Base-by-base conservation (phyloP, 176 grass and related monocot species). In the Melocanna baccifera region DNA sequence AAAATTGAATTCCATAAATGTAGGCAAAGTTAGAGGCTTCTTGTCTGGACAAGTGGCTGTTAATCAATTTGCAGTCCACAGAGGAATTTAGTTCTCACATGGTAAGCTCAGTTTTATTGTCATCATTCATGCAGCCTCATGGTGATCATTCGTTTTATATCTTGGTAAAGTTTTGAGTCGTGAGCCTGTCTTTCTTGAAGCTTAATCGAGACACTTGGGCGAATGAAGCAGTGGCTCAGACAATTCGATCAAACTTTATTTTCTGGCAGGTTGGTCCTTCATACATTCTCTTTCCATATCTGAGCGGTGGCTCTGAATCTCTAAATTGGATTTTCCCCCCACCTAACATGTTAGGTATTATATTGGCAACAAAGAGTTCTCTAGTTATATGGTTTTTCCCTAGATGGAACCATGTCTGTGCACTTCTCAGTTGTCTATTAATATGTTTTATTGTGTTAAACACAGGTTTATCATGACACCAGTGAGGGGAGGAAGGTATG, bases 121-220 rank as follows among this genome's bases (percentile, higher is more conserved):
- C 40, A 32, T 13, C 15, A 12, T 63, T n/a, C 71, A 84, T 85
- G 41, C 71, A 66, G n/a, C 59, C 11, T 76, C 51, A 46, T 37
- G 4, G 71, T 63, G 22, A 28, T 36, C 66, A 58, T 76, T 79
- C 40, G 46, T 34, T 69, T 82, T 71, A 53, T 76, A 53, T 52
- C 50, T 89, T 72, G 48, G 55, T 67, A 39, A 52, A 69, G 37
- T 84, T 80, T 30, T 86, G 50, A 86, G 78, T 74, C 29, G 83
- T 47, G 39, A 73, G 1, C 26, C 0, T 50, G 14, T 71, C 67
- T 64, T 41, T 69, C 51, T 84, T 55, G 64, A 92, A 99, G 97
- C 91, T 99, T 65, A 99, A 99, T 62, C 91, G 97, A 42, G 97
- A 99, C 81, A 96, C 97, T 63, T 99, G 97, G 97, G 86, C 91